Evolutionary conservation across 2,329 filamentous ascomycete genomes (phyloP).

Genomic region (Sordariomycetes sp.): DNA sequence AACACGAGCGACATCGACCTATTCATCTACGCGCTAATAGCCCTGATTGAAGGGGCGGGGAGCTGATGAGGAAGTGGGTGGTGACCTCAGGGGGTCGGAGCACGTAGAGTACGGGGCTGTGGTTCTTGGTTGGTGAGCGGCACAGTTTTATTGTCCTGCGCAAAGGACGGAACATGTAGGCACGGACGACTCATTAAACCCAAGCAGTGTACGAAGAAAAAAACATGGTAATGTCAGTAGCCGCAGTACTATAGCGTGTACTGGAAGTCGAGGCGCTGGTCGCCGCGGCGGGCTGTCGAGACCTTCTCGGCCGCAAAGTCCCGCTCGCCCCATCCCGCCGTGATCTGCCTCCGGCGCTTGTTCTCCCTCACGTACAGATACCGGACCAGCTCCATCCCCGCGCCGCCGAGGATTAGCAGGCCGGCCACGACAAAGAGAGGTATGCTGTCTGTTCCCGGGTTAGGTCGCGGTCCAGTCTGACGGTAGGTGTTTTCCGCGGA

Average conservation of each 20-base stretch:
- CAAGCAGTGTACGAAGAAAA: not conserved
- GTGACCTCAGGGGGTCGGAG: not conserved
- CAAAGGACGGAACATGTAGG: too few relatives aligned
- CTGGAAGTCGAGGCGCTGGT: not conserved
- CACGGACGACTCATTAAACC: too few relatives aligned
- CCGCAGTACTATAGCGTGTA: not conserved
- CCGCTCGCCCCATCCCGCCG: not conserved
- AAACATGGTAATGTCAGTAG: not conserved
- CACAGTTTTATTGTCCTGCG: too few relatives aligned
- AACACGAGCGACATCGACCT: conserved; percentile 43
- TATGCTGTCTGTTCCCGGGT: not conserved
- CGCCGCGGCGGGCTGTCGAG: not conserved
- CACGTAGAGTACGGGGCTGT: not conserved
- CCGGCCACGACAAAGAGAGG: not conserved
- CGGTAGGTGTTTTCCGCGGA: not conserved
- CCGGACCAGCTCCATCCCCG: not conserved
- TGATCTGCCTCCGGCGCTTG: not conserved
- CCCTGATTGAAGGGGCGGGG: not conserved
- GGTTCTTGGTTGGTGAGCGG: not conserved
- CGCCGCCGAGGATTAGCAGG: not conserved
- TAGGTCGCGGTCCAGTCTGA: not conserved
- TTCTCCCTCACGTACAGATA: not conserved
- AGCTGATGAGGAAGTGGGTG: not conserved
- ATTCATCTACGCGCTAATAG: conserved; percentile 64
- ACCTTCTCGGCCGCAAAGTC: not conserved